Evolutionary conservation across 768 basidiomycete genomes (phyloP), one percentile per base, ranked within the genome.

Genomic region (Xerocomellus amylosporus): DNA sequence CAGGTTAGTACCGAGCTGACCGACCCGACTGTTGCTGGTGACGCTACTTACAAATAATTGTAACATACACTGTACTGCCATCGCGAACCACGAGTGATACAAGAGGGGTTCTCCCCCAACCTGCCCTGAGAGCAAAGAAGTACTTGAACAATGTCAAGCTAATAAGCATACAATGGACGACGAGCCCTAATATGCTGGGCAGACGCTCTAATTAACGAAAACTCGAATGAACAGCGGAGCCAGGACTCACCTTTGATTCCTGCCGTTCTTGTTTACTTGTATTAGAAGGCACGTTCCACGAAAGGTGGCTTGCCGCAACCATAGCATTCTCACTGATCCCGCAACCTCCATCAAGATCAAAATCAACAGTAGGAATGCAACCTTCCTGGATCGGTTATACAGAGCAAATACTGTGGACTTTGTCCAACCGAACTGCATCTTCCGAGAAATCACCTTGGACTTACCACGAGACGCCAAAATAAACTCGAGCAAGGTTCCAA

Each of bases 111-210:
- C 53, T 64, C 5, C 56, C 56, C 54, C 54, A 53, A 8, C 61
- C 64, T 12, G 52, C 52, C 49, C 50, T 66, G 33, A 46, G 42
- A 33, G 53, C 53, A 3, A 46, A 15, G 22, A 41, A 45, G 39
- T 66, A 66, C 56, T 67, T 65, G 59, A 55, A 46, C 41, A 53
- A 24, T 2, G 61, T 66, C 43, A 65, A 28, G 47, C 45, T 13
- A 9, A 66, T 39, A 8, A 65, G 34, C 8, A 38, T 39, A 36
- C 56, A 64, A 36, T 65, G 64, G 4, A 48, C 52, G 8, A n/a
- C 20, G 20, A 65, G 56, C 9, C 28, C 46, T 2, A 66, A 24
- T 17, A 64, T 24, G 34, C 64, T 65, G 19, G 30, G 14, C 15
- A 45, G 33, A 13, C 13, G 4, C 10, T 10, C 2, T 33, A 26